Conservation (phyloP, 225 moss, liverwort and hornwort species). For the Pleurozium schreberi region DNA sequence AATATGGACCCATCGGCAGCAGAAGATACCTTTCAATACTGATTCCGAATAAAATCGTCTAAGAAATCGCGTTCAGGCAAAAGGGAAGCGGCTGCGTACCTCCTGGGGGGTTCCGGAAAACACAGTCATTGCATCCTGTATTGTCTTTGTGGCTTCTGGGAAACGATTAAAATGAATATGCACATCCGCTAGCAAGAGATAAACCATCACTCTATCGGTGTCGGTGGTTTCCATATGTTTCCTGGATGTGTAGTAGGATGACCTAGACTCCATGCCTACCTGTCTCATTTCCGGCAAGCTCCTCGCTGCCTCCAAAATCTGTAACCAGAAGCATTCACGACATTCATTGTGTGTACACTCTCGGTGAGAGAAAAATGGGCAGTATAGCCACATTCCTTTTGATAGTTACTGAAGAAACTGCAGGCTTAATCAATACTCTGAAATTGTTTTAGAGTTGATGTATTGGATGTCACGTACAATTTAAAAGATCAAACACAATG, state of each 20-base stretch:
- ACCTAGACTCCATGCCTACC: conserved; percentile 6
- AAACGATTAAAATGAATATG: conserved; percentile 45
- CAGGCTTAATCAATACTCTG: not conserved
- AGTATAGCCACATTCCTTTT: not conserved
- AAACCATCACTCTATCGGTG: conserved; percentile 47
- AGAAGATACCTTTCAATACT: not conserved
- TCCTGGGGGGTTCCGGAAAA: conserved; percentile 61
- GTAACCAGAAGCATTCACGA: not conserved
- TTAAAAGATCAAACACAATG: not conserved
- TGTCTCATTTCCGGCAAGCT: conserved; percentile 46
- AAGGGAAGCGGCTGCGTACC: conserved; percentile 1
- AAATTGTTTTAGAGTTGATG: not conserved
- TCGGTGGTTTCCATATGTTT: conserved; percentile 28
- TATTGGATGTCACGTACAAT: not conserved
- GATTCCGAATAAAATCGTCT: not conserved
- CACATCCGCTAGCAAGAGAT: conserved; percentile 46
- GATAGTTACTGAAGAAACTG: not conserved
- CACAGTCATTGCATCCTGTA: conserved; percentile 58
- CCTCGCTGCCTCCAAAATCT: conserved; percentile 58
- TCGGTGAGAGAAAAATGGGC: not conserved
- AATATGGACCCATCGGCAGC: not conserved
- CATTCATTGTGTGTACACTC: not conserved
- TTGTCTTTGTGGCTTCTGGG: conserved; percentile 48
- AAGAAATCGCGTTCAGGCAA: not conserved
- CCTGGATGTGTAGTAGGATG: conserved; percentile 35